Evolutionary conservation across 805 yeast species (phyloP), one percentile per base, ranked within the genome.

Genomic region (Metschnikowia vanudenii): DNA sequence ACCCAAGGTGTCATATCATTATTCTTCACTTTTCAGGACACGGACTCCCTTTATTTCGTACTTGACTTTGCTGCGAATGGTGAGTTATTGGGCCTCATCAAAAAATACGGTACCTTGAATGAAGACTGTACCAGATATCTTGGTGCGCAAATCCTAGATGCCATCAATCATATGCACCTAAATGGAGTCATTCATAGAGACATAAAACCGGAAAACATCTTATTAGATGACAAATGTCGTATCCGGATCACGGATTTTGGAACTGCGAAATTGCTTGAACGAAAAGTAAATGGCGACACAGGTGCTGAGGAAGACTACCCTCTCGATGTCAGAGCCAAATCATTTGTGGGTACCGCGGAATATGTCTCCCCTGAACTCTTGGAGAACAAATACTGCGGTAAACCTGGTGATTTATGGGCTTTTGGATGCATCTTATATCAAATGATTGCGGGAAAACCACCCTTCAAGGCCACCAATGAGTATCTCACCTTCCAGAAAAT

Each of bases 271-370:
- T 65, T 87, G 38, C 63, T 87, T 24, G 88, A 84, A n/a, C 69
- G 70, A 46, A 68, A 68, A 29, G 71, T 71, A 19, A 71, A 64
- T 2, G 53, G 59, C 45, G 67, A 60, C 16, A 65, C 73, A n/a
- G 54, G 55, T 10, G 55, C 32, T 11, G 50, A 52, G 17, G 81
- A 78, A 32, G 69, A 65, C 9, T 85, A 81, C 58, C 90, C 91
- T 9, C 59, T 75, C 13, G 85, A 85, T 56, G 80, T 82, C 1
- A 74, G 81, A 56, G 90, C 94, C 5, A 83, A 79, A 53, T 86
- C 94, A 0, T 87, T 87, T 67, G 95, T 87, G 24, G 96, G 96
- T 3, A 86, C 92, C 0, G 92, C 92, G 0, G 92, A 85, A 56
- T 85, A 85, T 56, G 91, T 86, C 6, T 83, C 91, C 0, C 95